These are phyloP conservation scores for Platanthera zijinensis DNA, from an alignment of 106 monocot genomes.

Conservation along the genomic window DNA sequence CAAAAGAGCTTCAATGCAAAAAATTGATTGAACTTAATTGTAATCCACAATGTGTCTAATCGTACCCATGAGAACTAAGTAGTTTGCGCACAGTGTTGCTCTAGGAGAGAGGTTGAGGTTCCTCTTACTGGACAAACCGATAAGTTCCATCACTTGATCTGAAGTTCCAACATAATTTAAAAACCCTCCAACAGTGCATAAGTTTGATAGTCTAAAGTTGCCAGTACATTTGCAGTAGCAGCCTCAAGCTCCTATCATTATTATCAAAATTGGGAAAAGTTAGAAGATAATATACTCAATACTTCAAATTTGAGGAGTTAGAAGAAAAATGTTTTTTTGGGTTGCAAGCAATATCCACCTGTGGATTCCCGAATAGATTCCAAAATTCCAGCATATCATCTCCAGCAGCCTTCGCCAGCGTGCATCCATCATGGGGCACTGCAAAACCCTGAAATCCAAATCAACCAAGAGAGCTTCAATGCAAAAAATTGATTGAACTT, in stretches of 20 bases:
- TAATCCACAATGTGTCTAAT: constrained; percentile 16
- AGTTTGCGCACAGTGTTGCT: constrained; percentile 17
- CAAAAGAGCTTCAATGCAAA: background rate
- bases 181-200: no score
- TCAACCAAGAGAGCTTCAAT: background rate
- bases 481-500: background rate
- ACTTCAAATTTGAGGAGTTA: no score
- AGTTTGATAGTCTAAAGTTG: no score
- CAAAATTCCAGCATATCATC: constrained; percentile 6
- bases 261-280: background rate
- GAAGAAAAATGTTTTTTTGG: background rate
- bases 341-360: constrained; percentile 26
- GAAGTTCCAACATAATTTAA: no score
- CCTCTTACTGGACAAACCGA: no score
- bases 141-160: no score
- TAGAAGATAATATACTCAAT: no score
- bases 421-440: constrained; percentile 52
- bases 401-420: background rate
- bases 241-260: no score
- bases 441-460: constrained; percentile 3
- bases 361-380: constrained; percentile 11
- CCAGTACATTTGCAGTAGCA: no score
- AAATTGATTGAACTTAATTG: background rate
- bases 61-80: constrained; percentile 19
- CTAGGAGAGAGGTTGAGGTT: background rate